Percentiles rank a stretch among this genome's conserved stretches.
phyloP scores from a whole-genome alignment of 1,284 basidiomycete genomes.

The Ganoderma boninense region DNA sequence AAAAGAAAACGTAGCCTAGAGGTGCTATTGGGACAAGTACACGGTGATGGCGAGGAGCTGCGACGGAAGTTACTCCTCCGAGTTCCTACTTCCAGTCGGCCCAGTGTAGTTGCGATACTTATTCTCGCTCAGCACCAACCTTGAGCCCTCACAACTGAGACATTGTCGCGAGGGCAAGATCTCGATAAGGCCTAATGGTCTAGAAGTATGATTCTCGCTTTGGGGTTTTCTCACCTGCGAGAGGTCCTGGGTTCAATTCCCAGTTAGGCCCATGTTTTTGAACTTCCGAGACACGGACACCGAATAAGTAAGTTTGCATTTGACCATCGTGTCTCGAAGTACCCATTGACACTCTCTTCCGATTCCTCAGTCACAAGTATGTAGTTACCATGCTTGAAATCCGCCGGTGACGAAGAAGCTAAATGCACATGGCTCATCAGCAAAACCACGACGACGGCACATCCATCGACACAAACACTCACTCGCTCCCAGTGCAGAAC shows the following conservation, averaged over 20 bases:
- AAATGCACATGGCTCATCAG: slow-evolving; percentile 35
- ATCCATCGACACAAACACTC: slow-evolving; percentile 40
- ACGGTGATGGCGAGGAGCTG: too few species aligned
- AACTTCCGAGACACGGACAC: too few species aligned
- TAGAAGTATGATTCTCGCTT: slow-evolving; percentile 36
- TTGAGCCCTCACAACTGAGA: too few species aligned
- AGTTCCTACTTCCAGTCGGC: too few species aligned
- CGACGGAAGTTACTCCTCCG: too few species aligned
- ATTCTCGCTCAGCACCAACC: too few species aligned
- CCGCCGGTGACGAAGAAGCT: slow-evolving; percentile 77
- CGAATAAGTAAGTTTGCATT: too few species aligned
- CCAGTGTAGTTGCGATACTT: too few species aligned
- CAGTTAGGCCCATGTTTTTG: slow-evolving; percentile 29
- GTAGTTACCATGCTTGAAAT: slow-evolving; percentile 42
- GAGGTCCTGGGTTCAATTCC: slow-evolving; percentile 36
- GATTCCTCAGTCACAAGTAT: too few species aligned
- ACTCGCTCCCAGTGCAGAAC: slow-evolving; percentile 83
- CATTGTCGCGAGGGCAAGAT: not conserved
- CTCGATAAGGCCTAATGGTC: slow-evolving; percentile 31
- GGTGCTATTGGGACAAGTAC: too few species aligned
- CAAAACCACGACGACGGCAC: not conserved
- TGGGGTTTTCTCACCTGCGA: slow-evolving; percentile 25
- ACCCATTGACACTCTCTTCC: too few species aligned
- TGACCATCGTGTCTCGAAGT: too few species aligned
- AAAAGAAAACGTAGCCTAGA: not conserved